A percentile compares a stretch with the other conserved stretches of the same genome.
These are phyloP conservation scores for Heritiera fomes DNA, from an alignment of 345 rosid species.

Conservation along the genomic window DNA sequence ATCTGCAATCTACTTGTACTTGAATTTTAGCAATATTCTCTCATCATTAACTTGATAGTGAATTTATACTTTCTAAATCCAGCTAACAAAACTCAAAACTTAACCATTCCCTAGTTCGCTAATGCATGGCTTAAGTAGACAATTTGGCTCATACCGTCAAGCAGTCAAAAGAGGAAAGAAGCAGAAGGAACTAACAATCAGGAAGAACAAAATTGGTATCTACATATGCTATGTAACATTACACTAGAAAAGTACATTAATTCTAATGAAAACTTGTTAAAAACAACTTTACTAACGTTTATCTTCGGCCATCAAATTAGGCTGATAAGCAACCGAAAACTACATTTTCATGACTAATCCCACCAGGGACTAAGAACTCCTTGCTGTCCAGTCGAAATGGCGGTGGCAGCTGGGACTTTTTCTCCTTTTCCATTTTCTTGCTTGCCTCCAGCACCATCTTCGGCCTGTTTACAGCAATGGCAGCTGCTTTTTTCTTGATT, in stretches of 20 bases:
- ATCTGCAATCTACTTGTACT: background rate
- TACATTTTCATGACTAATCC: constrained; percentile 21
- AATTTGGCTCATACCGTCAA: background rate
- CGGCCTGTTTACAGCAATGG: constrained; percentile 22
- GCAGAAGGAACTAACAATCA: background rate
- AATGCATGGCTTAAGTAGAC: background rate
- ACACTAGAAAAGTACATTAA: background rate
- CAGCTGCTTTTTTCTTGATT: constrained; percentile 46
- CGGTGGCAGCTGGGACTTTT: constrained; percentile 13
- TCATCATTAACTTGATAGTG: background rate
- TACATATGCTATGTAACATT: background rate
- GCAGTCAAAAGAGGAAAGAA: background rate
- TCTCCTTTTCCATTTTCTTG: constrained; percentile 15
- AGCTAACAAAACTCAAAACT: background rate
- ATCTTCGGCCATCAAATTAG: constrained; percentile 6
- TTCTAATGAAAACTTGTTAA: background rate
- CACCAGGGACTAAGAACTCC: constrained; percentile 16
- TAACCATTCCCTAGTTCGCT: background rate
- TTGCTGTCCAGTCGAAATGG: constrained; percentile 20
- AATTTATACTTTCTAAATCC: background rate
- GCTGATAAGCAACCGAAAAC: constrained; percentile 39
- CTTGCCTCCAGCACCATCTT: constrained; percentile 14
- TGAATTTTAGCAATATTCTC: background rate
- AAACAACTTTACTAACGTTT: background rate
- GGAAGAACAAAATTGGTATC: background rate